Evolutionary conservation across 2,329 filamentous ascomycete species (phyloP), one percentile per base, ranked within the genome.

Genomic region (Aspergillus sclerotialis): DNA sequence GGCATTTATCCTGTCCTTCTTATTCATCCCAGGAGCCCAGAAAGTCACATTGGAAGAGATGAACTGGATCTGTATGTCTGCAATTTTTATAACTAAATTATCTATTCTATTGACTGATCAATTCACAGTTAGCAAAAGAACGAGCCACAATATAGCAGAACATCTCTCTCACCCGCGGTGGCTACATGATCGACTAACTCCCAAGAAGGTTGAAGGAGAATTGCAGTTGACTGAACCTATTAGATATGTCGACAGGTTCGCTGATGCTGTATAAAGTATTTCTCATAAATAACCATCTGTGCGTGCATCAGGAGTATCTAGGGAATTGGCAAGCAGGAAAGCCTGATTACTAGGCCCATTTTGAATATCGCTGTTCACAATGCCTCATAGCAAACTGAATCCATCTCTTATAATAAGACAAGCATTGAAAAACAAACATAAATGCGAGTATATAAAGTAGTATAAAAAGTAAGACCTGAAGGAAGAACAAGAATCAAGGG

Each of bases 1-100:
- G 1, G 36, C 39, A 1, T 39, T 42, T 34, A 13, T 39, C 11
- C 27, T 44, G 7, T 17, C 35, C 5, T 39, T 35, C 16, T 12
- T 37, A 14, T 36, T 36, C 8, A 37, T 42, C 40, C 43, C 11
- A 32, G 42, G 18, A 39, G 35, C 7, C 35, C 36, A 7, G 27
- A 24, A 17, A 11, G 17, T 35, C 9, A 37, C 27, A 7, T 28
- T 45, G 9, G 43, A 45, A 9, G 28, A 31, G 8, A 43, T 39
- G 36, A 37, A 45, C 16, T 11, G n/a, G 2, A 41, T 41, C 25
- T 45, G 43, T 45, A 39, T 23, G 43, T 9, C 15, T 24, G 19
- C 19, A 7, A 6, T 6, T 10, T 10, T 10, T 23, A 23, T 23
- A 10, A 10, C 6, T 23, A 23, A 7, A 10, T 10, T n/a, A n/a